Conservation (phyloP, 2,329 filamentous ascomycete genomes). For the Cladosporium sp. region DNA sequence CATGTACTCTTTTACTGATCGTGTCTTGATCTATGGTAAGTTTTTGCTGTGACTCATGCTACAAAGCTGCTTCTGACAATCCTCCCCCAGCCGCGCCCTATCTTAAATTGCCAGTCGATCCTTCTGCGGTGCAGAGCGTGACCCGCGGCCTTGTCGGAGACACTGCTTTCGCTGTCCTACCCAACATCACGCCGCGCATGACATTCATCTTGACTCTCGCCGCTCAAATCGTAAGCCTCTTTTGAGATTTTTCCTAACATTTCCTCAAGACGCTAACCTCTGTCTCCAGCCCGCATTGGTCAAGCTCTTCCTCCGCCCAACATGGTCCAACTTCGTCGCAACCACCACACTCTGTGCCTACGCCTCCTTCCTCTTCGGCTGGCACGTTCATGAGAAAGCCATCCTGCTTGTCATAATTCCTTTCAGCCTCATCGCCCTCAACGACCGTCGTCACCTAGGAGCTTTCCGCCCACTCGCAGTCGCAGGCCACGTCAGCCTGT, state of each 20-base stretch:
- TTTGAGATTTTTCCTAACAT: constrained; percentile 17
- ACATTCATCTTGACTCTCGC: constrained; percentile 81
- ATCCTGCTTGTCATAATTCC: constrained; percentile 91
- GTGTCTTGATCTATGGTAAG: constrained; percentile 75
- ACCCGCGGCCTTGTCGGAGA: constrained; percentile 91
- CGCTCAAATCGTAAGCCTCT: constrained; percentile 61
- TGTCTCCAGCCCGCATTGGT: constrained; percentile 63
- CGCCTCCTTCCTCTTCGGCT: constrained; percentile 93
- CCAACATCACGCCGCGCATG: constrained; percentile 72
- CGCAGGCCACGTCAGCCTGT: constrained; percentile 89
- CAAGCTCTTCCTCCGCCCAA: constrained; percentile 75
- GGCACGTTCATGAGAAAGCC: constrained; percentile 98
- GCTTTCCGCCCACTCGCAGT: constrained; percentile 91
- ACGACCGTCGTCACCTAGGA: constrained; percentile 82
- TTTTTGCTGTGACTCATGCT: constrained; percentile 7
- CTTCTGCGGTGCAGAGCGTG: constrained; percentile 76
- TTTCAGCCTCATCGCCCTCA: constrained; percentile 86
- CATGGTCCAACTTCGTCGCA: constrained; percentile 85
- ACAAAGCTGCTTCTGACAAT: background rate
- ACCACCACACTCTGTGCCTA: constrained; percentile 91
- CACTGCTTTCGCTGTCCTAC: constrained; percentile 87
- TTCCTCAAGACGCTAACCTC: background rate
- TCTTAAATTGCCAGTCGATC: constrained; percentile 68
- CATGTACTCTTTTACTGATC: constrained; percentile 86
- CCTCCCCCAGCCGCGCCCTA: constrained; percentile 66